phyloP scores from a whole-genome alignment of 2,329 filamentous ascomycete genomes.

The Raffaelea albimanens region DNA sequence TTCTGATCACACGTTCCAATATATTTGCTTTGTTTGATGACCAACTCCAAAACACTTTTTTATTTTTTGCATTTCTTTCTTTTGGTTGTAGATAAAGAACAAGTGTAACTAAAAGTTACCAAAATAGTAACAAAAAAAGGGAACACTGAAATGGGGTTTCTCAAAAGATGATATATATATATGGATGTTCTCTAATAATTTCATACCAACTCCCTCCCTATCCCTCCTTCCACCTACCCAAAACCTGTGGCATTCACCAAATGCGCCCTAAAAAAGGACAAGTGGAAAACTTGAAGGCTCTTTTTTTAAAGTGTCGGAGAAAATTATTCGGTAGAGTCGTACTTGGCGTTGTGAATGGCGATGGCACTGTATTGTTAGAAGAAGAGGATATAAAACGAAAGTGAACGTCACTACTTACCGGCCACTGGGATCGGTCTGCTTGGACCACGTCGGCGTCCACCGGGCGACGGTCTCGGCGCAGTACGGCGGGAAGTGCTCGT shows the following conservation, averaged over 20 bases:
- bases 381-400: background rate
- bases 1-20: too few relatives aligned
- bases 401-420: conserved; percentile 42
- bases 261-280: background rate
- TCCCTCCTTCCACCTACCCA: too few relatives aligned
- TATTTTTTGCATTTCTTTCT: background rate
- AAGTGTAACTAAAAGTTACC: too few relatives aligned
- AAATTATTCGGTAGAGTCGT: conserved; percentile 33
- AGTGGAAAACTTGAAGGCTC: background rate
- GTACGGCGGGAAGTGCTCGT: conserved; percentile 90
- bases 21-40: too few relatives aligned
- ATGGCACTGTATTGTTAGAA: conserved; percentile 51
- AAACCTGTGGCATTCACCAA: too few relatives aligned
- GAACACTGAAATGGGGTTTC: too few relatives aligned
- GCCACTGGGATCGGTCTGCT: conserved; percentile 92
- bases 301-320: background rate
- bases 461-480: conserved; percentile 91
- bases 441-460: conserved; percentile 96
- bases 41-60: background rate
- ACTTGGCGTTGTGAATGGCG: conserved; percentile 65
- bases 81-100: background rate
- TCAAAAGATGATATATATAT: background rate
- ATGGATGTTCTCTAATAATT: background rate
- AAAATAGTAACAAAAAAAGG: background rate
- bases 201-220: background rate